Evolutionary conservation across 768 basidiomycete genomes (phyloP).

Genomic region (Rhizopogon vesiculosus): DNA sequence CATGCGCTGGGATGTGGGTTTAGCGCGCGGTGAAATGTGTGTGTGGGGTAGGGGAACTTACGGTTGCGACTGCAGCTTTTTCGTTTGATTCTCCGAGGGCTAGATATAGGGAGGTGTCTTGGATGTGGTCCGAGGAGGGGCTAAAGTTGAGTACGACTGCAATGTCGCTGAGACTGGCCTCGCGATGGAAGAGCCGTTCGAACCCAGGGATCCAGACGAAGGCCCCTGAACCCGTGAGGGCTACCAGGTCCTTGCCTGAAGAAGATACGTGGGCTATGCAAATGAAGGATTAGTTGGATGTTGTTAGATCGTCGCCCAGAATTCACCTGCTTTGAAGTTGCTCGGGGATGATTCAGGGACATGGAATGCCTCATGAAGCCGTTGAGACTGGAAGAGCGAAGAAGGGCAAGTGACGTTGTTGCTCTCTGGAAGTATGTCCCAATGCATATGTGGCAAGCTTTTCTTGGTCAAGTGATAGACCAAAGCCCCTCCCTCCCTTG

Average conservation of each 20-base stretch:
- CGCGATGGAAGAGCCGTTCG: slow-evolving; percentile 20
- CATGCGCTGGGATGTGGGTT: slow-evolving; percentile 3
- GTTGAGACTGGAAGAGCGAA: slow-evolving; percentile 16
- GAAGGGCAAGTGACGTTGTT: slow-evolving; percentile 2
- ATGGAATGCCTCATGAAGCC: slow-evolving; percentile 10
- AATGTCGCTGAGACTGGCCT: slow-evolving; percentile 38
- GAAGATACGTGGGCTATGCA: slow-evolving; percentile 38
- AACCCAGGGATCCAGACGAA: slow-evolving; percentile 24
- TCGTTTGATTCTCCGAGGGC: slow-evolving; percentile 37
- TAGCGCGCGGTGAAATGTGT: background rate
- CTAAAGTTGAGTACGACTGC: slow-evolving; percentile 21
- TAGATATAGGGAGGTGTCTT: slow-evolving; percentile 39
- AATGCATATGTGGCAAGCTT: slow-evolving; percentile 29
- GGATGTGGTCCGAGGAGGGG: slow-evolving; percentile 1
- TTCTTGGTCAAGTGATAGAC: slow-evolving; percentile 40
- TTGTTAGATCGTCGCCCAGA: background rate
- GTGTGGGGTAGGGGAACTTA: slow-evolving; percentile 18
- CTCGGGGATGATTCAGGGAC: background rate
- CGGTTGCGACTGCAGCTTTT: slow-evolving; percentile 45
- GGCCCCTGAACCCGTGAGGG: slow-evolving; percentile 20
- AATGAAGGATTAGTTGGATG: background rate
- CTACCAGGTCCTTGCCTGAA: slow-evolving; percentile 36
- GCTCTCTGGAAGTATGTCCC: slow-evolving; percentile 25
- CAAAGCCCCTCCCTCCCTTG: slow-evolving; percentile 38
- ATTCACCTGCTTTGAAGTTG: slow-evolving; percentile 25